A percentile compares a stretch with the other conserved stretches of the same genome.
These are phyloP conservation scores for Yamadazyma philogaea DNA, from an alignment of 805 yeast genomes.

Conservation along the genomic window DNA sequence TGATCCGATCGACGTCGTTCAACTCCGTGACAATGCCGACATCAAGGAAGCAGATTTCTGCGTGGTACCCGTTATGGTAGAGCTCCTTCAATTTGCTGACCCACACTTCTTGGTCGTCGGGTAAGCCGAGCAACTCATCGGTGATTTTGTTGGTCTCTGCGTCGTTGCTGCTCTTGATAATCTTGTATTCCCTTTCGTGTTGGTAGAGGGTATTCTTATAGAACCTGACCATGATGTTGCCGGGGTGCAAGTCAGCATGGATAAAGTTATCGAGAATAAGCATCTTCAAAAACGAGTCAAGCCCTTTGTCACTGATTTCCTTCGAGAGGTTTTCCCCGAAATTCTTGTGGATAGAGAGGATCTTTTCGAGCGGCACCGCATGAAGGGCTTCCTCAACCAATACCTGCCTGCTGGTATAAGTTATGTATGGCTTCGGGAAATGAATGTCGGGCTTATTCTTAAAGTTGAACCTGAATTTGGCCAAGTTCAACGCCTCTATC, in stretches of 20 bases:
- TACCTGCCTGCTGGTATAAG: conserved; percentile 64
- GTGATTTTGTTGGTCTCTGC: conserved; percentile 47
- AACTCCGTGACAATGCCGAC: conserved; percentile 92
- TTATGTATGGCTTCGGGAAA: conserved; percentile 75
- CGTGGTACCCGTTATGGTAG: conserved; percentile 60
- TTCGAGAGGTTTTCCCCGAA: conserved; percentile 56
- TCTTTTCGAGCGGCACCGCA: conserved; percentile 77
- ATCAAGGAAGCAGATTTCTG: conserved; percentile 88
- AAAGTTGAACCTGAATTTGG: conserved; percentile 70
- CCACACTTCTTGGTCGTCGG: conserved; percentile 41
- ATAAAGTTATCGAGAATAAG: conserved; percentile 87
- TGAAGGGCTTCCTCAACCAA: conserved; percentile 81
- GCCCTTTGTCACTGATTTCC: conserved; percentile 72
- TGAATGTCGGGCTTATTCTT: conserved; percentile 53
- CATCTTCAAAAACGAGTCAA: conserved; percentile 93
- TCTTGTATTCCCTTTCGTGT: conserved; percentile 42
- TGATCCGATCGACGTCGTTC: conserved; percentile 69
- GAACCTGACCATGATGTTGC: conserved; percentile 80
- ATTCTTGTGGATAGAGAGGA: conserved; percentile 50
- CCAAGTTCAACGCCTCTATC: conserved; percentile 81
- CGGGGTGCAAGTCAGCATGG: conserved; percentile 97
- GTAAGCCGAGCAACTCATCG: conserved; percentile 34
- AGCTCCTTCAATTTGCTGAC: conserved; percentile 44
- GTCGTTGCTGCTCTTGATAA: conserved; percentile 42
- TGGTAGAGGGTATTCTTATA: conserved; percentile 46